Base-by-base conservation (phyloP, 768 basidiomycete genomes). In the Boletus sensibilis region DNA sequence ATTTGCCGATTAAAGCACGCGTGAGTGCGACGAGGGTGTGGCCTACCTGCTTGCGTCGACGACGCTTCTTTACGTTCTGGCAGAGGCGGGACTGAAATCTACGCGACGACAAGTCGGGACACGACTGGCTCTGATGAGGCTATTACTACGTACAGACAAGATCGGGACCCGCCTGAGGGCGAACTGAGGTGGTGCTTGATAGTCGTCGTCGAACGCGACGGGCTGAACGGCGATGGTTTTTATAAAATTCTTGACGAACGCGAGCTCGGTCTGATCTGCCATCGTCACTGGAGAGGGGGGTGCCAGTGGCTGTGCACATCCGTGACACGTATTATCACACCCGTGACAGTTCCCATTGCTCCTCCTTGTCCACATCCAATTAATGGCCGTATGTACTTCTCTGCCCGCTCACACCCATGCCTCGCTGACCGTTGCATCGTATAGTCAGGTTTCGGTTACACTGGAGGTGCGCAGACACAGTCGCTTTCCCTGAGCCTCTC, bases 111-210 rank as follows among this genome's bases (percentile, higher is more conserved):
- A 18, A 47, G 18, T 63, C 27, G 47, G 34, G 58, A 62, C 44
- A 50, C n/a, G 43, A 18, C 33, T 35, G 27, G 40, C 10, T 4
- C 21, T 11, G 43, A 47, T 18, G 29, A 27, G 9, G 23, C 7
- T 23, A n/a, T n/a, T n/a, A 20, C 23, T 40, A 72, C 83, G 62
- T 55, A 90, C 90, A 46, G 83, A 84, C 53, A 92, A 74, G 27
- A 89, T 72, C 12, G 87, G 83, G n/a, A 92, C 77, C 61, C 77
- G 85, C 72, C 79, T 89, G 53, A 92, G 78, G 13, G 81, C 82
- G 57, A 85, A 77, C 51, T 83, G 74, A 0, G 83, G 81, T 0
- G 86, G 84, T 50, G 90, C 86, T 70, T 88, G 87, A 71, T 89
- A 92, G 72, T 91, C 86, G 72, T 92, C 83, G 38, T 76, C 71